A percentile compares a stretch with the other conserved stretches of the same genome.
These are phyloP conservation scores for Penicillium polonicum DNA, from an alignment of 2,329 filamentous ascomycete genomes.

Conservation along the genomic window DNA sequence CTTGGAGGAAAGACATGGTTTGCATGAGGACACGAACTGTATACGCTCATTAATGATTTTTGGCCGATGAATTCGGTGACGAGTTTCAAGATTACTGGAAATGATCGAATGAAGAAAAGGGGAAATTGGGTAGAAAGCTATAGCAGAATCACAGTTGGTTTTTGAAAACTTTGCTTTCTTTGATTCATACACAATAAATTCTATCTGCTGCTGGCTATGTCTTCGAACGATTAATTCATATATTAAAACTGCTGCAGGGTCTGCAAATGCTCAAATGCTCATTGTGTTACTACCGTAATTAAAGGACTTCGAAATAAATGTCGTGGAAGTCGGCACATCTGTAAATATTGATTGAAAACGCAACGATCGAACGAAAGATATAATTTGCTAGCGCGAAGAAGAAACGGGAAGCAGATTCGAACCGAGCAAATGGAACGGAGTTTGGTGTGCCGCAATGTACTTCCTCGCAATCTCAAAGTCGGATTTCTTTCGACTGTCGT, in stretches of 20 bases:
- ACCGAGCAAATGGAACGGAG: not conserved
- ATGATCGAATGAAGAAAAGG: not conserved
- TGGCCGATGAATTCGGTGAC: not conserved
- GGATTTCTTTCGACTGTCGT: not conserved
- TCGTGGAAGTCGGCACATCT: too few species aligned
- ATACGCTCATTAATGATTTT: conserved; percentile 23
- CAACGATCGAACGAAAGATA: too few species aligned
- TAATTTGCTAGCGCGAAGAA: not conserved
- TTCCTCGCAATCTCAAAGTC: not conserved
- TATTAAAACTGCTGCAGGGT: too few species aligned
- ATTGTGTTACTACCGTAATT: too few species aligned
- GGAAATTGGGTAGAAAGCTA: not conserved
- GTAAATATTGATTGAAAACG: not conserved
- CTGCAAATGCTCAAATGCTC: too few species aligned
- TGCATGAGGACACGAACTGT: conserved; percentile 21
- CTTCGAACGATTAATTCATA: too few species aligned
- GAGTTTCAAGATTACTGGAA: not conserved
- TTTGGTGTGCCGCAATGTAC: not conserved
- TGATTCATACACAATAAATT: not conserved
- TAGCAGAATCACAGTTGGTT: not conserved
- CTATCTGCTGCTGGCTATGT: too few species aligned
- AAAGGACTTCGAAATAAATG: not conserved
- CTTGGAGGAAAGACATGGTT: conserved; percentile 14
- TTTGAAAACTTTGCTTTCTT: not conserved
- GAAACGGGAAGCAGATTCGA: not conserved